These are phyloP conservation scores for Barnettozyma salicaria DNA, from an alignment of 805 yeast genomes.

Conservation along the genomic window DNA sequence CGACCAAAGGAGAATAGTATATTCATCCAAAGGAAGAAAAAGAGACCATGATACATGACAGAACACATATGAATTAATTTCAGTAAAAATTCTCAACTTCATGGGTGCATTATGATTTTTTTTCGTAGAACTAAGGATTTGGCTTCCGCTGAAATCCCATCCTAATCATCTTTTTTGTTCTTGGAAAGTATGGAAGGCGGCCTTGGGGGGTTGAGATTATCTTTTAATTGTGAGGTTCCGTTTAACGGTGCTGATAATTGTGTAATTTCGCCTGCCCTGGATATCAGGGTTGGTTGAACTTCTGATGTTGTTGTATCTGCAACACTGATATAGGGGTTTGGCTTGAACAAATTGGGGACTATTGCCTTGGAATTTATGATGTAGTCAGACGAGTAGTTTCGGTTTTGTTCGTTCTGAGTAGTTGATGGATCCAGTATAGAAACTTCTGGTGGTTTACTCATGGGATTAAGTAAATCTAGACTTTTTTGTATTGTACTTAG, in stretches of 20 bases:
- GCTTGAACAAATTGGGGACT: not conserved
- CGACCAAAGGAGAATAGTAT: conserved; percentile 10
- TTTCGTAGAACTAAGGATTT: no score
- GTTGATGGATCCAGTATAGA: not conserved
- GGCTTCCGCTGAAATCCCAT: no score
- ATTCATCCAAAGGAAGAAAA: conserved; percentile 11
- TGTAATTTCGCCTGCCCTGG: conserved; percentile 3
- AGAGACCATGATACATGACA: not conserved
- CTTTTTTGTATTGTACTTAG: conserved; percentile 16
- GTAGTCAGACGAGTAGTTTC: not conserved
- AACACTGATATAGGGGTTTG: not conserved
- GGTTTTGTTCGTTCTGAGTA: not conserved
- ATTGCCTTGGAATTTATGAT: not conserved
- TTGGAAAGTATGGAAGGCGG: not conserved
- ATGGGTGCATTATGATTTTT: not conserved
- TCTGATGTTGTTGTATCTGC: conserved; percentile 1
- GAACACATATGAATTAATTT: not conserved
- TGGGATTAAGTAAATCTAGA: conserved; percentile 14
- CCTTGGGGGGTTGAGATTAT: conserved; percentile 1
- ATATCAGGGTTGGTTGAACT: conserved; percentile 1
- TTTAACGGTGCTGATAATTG: conserved; percentile 3
- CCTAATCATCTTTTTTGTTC: conserved; percentile 9
- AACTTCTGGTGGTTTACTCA: not conserved
- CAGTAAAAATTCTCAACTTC: not conserved
- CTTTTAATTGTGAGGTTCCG: not conserved